Base-by-base conservation (phyloP, 2,329 filamentous ascomycete species). In the Teratosphaeria zuluensis region DNA sequence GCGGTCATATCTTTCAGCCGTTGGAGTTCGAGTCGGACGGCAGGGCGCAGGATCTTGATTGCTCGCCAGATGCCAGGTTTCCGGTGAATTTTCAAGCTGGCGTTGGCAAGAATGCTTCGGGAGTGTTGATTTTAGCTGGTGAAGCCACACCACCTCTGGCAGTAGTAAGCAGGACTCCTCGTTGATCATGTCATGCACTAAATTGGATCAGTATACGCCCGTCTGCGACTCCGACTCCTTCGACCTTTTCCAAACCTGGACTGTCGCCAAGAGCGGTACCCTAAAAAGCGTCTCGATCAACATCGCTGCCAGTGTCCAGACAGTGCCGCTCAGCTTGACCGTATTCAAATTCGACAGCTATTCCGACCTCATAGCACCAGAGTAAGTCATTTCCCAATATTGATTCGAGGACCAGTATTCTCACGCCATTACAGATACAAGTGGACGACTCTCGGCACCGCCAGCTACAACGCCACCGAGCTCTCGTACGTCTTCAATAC, bases 1-100 rank as follows among this genome's bases (percentile, higher is more conserved):
- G 62, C 2, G 64, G 65, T 9, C 65, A 67, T 35, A 64, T 64
- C 12, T 67, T 66, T 52, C 65, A 67, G 56, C 63, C 64, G 2
- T 52, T 67, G 16, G 32, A 33, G 6, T 67, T 67, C 54, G 58
- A 59, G 16, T 16, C 48, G 0, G 62, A 67, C 52, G 64, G 65
- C 6, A 59, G 53, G 19, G 64, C 61, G 3, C 30, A 62, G 46
- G 60, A 64, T 16, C 63, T 67, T 4, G 59, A 66, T 31, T 67
- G 65, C 56, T 57, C 59, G 3, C 42, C 38, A 1, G 53, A 59
- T 28, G 63, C 63, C 4, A 51, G 30, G 14, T 67, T 67, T 31
- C 21, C 42, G 2, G 63, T 66, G 1, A n/a, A 53, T 0, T 64
- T 64, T 21, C 54, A 57, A 4, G 35, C 30, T 11, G 65, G 64